phyloP scores from a whole-genome alignment of 768 basidiomycete genomes.

The Cyathus striatus region DNA sequence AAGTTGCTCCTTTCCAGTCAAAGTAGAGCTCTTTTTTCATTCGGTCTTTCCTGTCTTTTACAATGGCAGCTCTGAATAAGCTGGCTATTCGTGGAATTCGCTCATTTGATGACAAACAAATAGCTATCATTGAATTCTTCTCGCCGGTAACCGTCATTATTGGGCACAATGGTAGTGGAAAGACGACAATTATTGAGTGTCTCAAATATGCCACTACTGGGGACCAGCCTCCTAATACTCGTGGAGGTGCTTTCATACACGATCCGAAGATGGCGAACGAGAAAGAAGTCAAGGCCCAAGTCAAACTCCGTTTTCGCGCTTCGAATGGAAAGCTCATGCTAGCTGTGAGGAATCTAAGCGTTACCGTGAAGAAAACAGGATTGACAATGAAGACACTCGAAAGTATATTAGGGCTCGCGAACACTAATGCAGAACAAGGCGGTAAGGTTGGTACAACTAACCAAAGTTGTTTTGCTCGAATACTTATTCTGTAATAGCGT shows the following conservation, averaged over 20 bases:
- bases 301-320: slow-evolving; percentile 88
- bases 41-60: not conserved
- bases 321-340: slow-evolving; percentile 89
- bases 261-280: slow-evolving; percentile 99
- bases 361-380: slow-evolving; percentile 85
- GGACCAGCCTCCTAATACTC: slow-evolving; percentile 95
- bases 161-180: slow-evolving; percentile 97
- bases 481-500: slow-evolving; percentile 42
- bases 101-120: slow-evolving; percentile 93
- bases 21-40: not conserved
- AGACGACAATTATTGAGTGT: slow-evolving; percentile 99
- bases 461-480: not conserved
- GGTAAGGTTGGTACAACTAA: slow-evolving; percentile 63
- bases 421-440: slow-evolving; percentile 58
- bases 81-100: slow-evolving; percentile 92
- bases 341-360: slow-evolving; percentile 85
- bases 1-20: too few species aligned
- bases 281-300: slow-evolving; percentile 98
- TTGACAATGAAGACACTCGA: slow-evolving; percentile 98
- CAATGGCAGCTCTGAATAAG: slow-evolving; percentile 84
- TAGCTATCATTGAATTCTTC: slow-evolving; percentile 95
- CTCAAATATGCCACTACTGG: slow-evolving; percentile 99
- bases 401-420: slow-evolving; percentile 75
- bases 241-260: slow-evolving; percentile 97
- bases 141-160: slow-evolving; percentile 97